These are phyloP conservation scores for Cicer yamashitae DNA, from an alignment of 306 rosid species.

Conservation along the genomic window DNA sequence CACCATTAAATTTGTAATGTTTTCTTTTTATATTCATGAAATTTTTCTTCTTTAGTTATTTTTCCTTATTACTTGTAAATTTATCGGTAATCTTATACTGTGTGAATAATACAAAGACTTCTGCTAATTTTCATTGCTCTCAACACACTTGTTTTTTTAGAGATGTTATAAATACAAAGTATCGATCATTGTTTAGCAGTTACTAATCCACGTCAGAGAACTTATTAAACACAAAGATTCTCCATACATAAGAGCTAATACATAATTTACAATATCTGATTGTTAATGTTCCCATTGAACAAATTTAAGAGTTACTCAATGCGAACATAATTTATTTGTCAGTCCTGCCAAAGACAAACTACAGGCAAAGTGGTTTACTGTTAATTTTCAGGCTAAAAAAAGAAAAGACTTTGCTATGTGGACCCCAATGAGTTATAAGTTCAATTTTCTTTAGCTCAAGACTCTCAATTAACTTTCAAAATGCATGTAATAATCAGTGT, in stretches of 20 bases:
- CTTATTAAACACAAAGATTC: no score
- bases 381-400: not conserved
- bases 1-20: slow-evolving; percentile 28
- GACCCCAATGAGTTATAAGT: slow-evolving; percentile 13
- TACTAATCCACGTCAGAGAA: no score
- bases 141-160: no score
- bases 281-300: slow-evolving; percentile 11
- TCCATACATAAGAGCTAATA: no score
- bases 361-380: slow-evolving; percentile 4
- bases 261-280: not conserved
- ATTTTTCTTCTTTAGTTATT: slow-evolving; percentile 40
- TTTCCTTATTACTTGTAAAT: slow-evolving; percentile 36
- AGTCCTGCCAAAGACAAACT: slow-evolving; percentile 25
- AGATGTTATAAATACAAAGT: no score
- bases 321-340: slow-evolving; percentile 5
- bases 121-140: no score
- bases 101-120: slow-evolving; percentile 42
- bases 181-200: no score
- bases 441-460: slow-evolving; percentile 18
- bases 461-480: slow-evolving; percentile 11
- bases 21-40: slow-evolving; percentile 4
- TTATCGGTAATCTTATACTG: slow-evolving; percentile 32
- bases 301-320: slow-evolving; percentile 5
- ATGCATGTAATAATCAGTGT: not conserved
- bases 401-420: not conserved